A percentile compares a stretch with the other conserved stretches of the same genome.
These are phyloP conservation scores for sunflower (Helianthus annuus) DNA, from an alignment of 129 eudicot species.

Conservation along the genomic window HanXRQr2.0-SUNRISE NC_035437.2:151187178-151187677, in stretches of 20 bases:
- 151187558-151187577: conserved; percentile 86
- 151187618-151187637: conserved; percentile 8
- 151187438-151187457: conserved; percentile 44
- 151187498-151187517: conserved; percentile 52
- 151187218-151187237: background rate
- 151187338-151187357: conserved; percentile 1
- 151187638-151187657: conserved; percentile 12
- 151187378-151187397: conserved; percentile 94
- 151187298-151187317: too few relatives aligned
- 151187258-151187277: background rate
- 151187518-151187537: conserved; percentile 98
- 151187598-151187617: conserved; percentile 4
- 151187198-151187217: background rate
- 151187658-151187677: background rate
- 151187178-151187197: background rate
- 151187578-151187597: conserved; percentile 4
- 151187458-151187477: conserved; percentile 40
- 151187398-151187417: conserved; percentile 94
- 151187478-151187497: conserved; percentile 32
- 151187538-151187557: conserved; percentile 91
- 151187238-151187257: background rate
- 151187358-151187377: conserved; percentile 51
- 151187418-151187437: conserved; percentile 32
- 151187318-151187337: background rate
- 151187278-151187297: too few relatives aligned